A percentile compares a stretch with the other conserved stretches of the same genome.
Evolutionary conservation across 208 protist genomes (phyloP).

Genomic region (Acanthamoeba culbertsoni): DNA sequence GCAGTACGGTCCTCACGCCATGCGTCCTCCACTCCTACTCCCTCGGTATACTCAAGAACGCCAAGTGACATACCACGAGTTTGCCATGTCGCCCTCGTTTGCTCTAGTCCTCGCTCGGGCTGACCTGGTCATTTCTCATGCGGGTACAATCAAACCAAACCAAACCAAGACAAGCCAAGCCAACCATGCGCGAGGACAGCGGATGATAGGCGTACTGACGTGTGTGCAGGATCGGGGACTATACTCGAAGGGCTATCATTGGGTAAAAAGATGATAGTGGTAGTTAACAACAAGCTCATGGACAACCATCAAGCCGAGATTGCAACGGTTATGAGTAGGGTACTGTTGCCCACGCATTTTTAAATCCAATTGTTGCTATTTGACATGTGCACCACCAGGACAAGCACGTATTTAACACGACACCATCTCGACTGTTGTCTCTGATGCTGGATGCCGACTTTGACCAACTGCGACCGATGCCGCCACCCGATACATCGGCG

Average conservation of each 20-base stretch:
- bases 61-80: neutral
- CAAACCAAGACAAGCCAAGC: too few species aligned
- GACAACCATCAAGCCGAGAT: constrained; percentile 48
- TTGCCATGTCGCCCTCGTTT: neutral
- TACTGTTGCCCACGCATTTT: neutral
- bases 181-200: too few species aligned
- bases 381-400: too few species aligned
- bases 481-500: neutral
- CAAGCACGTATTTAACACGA: neutral
- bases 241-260: neutral
- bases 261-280: neutral
- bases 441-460: neutral
- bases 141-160: neutral
- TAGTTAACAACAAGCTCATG: constrained; percentile 54
- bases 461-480: neutral
- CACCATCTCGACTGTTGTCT: neutral
- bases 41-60: neutral
- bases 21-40: neutral
- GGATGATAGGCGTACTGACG: too few species aligned
- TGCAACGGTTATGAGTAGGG: neutral
- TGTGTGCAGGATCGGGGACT: neutral
- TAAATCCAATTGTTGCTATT: too few species aligned
- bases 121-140: neutral
- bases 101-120: neutral
- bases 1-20: neutral